phyloP scores from a whole-genome alignment of 1,284 basidiomycete genomes.

The Cutaneotrichosporon sp. region DNA sequence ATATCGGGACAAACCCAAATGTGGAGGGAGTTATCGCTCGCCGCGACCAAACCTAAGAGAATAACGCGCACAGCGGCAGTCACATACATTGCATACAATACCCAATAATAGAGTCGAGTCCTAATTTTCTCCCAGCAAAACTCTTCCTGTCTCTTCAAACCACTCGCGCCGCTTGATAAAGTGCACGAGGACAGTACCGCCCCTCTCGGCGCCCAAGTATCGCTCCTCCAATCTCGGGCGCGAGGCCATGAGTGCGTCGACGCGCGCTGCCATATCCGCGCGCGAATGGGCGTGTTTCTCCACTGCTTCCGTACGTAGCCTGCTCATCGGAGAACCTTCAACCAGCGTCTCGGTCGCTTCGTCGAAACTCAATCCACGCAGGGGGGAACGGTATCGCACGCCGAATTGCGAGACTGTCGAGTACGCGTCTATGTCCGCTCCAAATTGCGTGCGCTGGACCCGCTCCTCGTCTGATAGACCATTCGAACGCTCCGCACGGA shows the following conservation, averaged over 20 bases:
- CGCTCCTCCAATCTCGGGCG: slow-evolving; percentile 56
- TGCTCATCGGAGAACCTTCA: slow-evolving; percentile 61
- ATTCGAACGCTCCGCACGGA: slow-evolving; percentile 56
- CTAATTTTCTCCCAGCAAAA: not conserved
- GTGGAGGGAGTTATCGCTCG: too few relatives aligned
- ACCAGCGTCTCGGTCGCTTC: slow-evolving; percentile 89
- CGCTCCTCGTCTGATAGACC: slow-evolving; percentile 29
- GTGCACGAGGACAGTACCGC: slow-evolving; percentile 93
- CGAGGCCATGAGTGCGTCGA: slow-evolving; percentile 51
- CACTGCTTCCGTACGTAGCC: slow-evolving; percentile 29
- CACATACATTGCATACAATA: slow-evolving; percentile 1
- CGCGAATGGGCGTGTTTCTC: not conserved
- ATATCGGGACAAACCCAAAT: too few relatives aligned
- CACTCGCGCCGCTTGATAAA: slow-evolving; percentile 96
- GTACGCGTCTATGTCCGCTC: slow-evolving; percentile 56
- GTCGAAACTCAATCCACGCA: slow-evolving; percentile 62
- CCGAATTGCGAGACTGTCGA: slow-evolving; percentile 87
- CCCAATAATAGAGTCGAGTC: slow-evolving; percentile 16
- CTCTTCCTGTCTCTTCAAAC: slow-evolving; percentile 82
- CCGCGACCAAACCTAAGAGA: too few relatives aligned
- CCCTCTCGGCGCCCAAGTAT: slow-evolving; percentile 65
- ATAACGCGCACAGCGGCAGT: not conserved
- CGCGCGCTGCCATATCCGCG: slow-evolving; percentile 51
- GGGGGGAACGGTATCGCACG: slow-evolving; percentile 70
- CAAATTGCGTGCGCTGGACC: slow-evolving; percentile 29